Conservation (phyloP, 306 rosid species). For the Cajanus cajan region DNA sequence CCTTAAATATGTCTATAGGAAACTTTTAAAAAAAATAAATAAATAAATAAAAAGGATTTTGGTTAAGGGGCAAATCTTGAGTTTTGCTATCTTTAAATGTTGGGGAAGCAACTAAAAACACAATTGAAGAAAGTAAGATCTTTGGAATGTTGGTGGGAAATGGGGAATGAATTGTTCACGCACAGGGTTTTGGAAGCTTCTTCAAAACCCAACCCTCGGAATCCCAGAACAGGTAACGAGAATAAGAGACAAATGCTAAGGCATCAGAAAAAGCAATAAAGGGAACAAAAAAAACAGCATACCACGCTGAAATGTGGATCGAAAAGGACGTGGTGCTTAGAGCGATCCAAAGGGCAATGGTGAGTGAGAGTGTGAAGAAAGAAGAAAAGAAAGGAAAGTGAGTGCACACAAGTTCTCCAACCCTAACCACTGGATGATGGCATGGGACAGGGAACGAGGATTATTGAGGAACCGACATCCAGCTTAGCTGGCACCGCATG, state of each 20-base stretch:
- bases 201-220: background rate
- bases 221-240: too few species aligned
- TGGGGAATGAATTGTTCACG: background rate
- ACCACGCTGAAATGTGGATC: background rate
- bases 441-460: background rate
- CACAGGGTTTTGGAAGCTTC: background rate
- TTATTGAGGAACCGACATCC: constrained; percentile 4
- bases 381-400: background rate
- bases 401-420: background rate
- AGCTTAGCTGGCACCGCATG: background rate
- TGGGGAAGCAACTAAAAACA: background rate
- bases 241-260: background rate
- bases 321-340: background rate
- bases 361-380: background rate
- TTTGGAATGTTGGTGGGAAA: background rate
- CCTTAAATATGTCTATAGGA: background rate
- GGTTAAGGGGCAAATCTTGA: background rate
- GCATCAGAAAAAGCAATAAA: background rate
- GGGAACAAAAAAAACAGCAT: background rate
- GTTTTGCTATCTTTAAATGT: background rate
- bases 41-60: background rate
- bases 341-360: background rate
- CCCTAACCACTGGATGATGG: constrained; percentile 1
- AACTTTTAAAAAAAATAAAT: background rate
- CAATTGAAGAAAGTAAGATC: background rate